Conservation (phyloP, 495 filamentous ascomycete species). For the Annulohypoxylon stygium region DNA sequence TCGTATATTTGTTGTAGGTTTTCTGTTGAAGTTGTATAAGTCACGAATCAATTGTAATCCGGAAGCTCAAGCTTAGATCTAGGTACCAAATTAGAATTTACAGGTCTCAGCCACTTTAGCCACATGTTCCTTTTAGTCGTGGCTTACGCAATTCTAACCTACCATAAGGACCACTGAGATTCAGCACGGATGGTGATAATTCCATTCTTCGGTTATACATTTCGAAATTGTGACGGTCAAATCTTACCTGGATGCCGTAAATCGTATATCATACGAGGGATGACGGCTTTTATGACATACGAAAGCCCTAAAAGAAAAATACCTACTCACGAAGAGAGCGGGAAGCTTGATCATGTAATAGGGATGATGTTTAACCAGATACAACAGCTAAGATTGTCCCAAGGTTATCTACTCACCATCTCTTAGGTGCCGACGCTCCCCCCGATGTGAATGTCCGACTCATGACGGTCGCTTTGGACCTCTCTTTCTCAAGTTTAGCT, state of each 20-base stretch:
- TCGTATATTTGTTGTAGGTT: neutral
- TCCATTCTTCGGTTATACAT: neutral
- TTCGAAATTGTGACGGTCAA: neutral
- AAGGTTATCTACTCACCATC: conserved; percentile 41
- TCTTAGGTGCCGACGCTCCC: conserved; percentile 42
- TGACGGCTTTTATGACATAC: neutral
- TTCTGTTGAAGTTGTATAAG: neutral
- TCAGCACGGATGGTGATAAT: neutral
- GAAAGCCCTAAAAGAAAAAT: neutral
- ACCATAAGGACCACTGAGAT: too few species aligned
- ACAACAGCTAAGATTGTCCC: conserved; percentile 6
- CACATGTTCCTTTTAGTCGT: too few species aligned
- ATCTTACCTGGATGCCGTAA: neutral
- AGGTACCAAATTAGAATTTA: too few species aligned
- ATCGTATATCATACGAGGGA: neutral
- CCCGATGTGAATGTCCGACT: conserved; percentile 50
- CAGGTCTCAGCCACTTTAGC: neutral
- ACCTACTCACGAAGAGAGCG: neutral
- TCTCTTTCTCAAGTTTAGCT: conserved; percentile 61
- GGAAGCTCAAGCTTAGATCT: neutral
- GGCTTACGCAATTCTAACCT: too few species aligned
- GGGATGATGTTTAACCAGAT: conserved; percentile 8
- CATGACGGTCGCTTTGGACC: conserved; percentile 49
- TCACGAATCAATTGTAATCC: neutral
- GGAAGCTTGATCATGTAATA: neutral